These are phyloP conservation scores for Fusarium nisikadoi DNA, from an alignment of 2,329 filamentous ascomycete genomes.

Conservation along the genomic window DNA sequence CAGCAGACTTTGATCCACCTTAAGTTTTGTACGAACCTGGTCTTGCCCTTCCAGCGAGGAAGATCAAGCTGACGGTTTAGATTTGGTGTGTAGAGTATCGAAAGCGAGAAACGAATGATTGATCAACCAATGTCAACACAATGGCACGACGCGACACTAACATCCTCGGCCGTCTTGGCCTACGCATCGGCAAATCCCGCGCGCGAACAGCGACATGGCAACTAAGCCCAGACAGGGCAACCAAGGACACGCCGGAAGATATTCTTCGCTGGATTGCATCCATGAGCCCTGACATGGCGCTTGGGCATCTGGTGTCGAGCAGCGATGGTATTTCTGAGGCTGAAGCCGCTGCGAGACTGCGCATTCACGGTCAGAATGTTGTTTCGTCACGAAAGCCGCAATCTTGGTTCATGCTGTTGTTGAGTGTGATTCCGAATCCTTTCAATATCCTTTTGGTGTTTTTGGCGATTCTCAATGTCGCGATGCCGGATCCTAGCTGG, in stretches of 20 bases:
- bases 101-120: not conserved
- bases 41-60: fast-evolving
- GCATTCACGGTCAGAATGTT: not conserved
- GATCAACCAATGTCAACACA: not conserved
- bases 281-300: not conserved
- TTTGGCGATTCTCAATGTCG: not conserved
- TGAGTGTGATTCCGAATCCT: not conserved
- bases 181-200: not conserved
- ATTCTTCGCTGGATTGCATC: not conserved
- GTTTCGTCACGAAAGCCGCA: not conserved
- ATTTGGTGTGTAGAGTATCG: too few relatives aligned
- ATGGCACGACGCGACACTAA: not conserved
- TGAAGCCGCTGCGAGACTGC: not conserved
- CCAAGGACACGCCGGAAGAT: not conserved
- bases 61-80: not conserved
- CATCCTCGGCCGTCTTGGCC: not conserved
- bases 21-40: not conserved
- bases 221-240: not conserved
- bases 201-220: not conserved
- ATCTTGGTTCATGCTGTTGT: not conserved
- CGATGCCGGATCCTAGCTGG: slow-evolving; percentile 1
- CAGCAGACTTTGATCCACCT: slow-evolving; percentile 9
- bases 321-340: not conserved
- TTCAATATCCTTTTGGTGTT: slow-evolving; percentile 1
- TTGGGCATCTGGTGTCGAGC: not conserved